Base-by-base conservation (phyloP, 768 basidiomycete species). In the Mycena vulgaris region DNA sequence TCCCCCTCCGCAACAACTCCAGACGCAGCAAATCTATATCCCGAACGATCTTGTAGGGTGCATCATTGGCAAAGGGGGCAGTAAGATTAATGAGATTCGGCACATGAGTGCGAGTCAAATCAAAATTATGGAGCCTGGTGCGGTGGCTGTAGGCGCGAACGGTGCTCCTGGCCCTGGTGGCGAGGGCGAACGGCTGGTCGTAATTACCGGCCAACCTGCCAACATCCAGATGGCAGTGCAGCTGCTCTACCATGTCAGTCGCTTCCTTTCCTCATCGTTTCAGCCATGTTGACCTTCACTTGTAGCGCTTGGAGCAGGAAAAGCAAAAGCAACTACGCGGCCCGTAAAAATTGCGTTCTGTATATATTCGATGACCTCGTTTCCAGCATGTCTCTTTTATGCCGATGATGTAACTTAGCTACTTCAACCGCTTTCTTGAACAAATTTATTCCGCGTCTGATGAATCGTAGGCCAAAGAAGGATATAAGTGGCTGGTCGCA, bases 21-120 rank as follows among this genome's bases (percentile, higher is more conserved):
- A 98, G 81, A 98, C 96, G 5, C 98, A 99, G 78, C 96, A 98
- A 80, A 98, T 99, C 71, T 99, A 93, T 80, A 98, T 99, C 72
- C 98, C 98, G 9, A 98, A 98, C 78, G 95, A 98, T 76, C 88
- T 99, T 30, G 98, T 99, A 27, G 97, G 95, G 14, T 95, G 94
- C 72, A 96, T 99, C 82, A 99, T 99, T 75, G 98, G 98, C 48
- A 99, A 99, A 81, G 97, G 95, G 23, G 98, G 98, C 13, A 92
- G 93, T 79, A 99, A 99, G 83, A 99, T 99, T 85, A 99, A 99
- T 77, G 98, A 99, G 83, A 98, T 99, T 72, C 89, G 98, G 74
- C 92, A 95, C 73, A 93, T 95, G 89, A 97, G 95, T 72, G 93
- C 93, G 30, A 97, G 96, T 80, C 93, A 96, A 76, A 98, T 99